Percentiles rank a stretch among this genome's conserved stretches.
phyloP scores from a whole-genome alignment of 805 yeast species.

The Monosporozyma unispora region DNA sequence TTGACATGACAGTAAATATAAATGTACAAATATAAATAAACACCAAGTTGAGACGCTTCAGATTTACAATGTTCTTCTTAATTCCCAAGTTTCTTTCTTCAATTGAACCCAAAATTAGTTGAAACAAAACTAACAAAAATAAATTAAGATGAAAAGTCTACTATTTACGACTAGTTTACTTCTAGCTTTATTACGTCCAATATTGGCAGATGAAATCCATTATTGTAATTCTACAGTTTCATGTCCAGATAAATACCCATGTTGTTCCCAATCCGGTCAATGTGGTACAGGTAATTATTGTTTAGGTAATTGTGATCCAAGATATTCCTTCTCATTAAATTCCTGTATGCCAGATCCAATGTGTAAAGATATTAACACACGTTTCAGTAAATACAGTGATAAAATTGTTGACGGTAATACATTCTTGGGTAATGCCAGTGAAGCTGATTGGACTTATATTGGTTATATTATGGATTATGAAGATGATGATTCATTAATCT shows the following conservation, averaged over 20 bases:
- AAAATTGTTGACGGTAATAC: constrained; percentile 30
- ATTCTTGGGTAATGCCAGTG: constrained; percentile 64
- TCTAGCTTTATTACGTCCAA: not conserved
- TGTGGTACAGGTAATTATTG: constrained; percentile 73
- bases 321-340: constrained; percentile 45
- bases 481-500: constrained; percentile 40
- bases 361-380: constrained; percentile 43
- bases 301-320: constrained; percentile 81
- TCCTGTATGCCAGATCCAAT: constrained; percentile 86
- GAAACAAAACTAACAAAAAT: not conserved
- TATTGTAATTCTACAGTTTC: constrained; percentile 43
- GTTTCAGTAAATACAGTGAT: constrained; percentile 32
- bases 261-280: constrained; percentile 73
- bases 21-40: not conserved
- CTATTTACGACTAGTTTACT: not conserved
- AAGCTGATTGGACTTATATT: constrained; percentile 55
- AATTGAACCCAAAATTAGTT: too few relatives aligned
- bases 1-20: not conserved
- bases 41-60: too few relatives aligned
- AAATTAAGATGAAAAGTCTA: not conserved
- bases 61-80: too few relatives aligned
- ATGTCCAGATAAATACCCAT: constrained; percentile 77
- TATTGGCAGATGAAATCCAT: constrained; percentile 7
- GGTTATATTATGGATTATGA: constrained; percentile 51
- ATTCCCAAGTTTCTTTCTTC: too few relatives aligned